phyloP scores from a whole-genome alignment of 495 filamentous ascomycete genomes.

The Aspergillus carlsbadensis region DNA sequence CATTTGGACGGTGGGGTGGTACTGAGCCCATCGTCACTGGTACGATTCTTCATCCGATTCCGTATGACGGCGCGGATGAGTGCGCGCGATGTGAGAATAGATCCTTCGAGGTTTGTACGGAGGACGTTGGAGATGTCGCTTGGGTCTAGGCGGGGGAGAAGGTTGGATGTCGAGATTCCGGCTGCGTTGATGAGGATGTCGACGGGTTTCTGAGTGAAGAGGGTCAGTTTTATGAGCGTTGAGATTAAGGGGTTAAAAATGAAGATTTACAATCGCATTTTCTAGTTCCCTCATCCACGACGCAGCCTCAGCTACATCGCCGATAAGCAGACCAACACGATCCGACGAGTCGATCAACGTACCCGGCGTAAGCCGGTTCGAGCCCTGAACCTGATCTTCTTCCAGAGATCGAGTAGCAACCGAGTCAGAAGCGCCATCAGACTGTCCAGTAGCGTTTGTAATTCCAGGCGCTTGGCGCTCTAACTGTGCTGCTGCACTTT shows the following conservation, averaged over 20 bases:
- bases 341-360: conserved; percentile 17
- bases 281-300: conserved; percentile 48
- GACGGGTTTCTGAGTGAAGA: conserved; percentile 23
- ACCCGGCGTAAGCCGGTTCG: background rate
- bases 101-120: conserved; percentile 67
- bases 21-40: background rate
- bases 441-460: background rate
- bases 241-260: background rate
- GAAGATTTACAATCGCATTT: conserved; percentile 38
- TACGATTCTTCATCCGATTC: conserved; percentile 30
- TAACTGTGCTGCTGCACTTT: conserved; percentile 26
- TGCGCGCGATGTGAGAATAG: conserved; percentile 62
- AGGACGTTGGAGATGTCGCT: conserved; percentile 50
- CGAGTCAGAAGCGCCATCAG: background rate
- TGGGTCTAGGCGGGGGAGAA: conserved; percentile 49
- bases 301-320: conserved; percentile 44
- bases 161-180: conserved; percentile 59
- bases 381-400: conserved; percentile 8
- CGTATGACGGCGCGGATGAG: conserved; percentile 49
- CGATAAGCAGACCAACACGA: conserved; percentile 36
- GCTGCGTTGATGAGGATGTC: conserved; percentile 78
- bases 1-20: conserved; percentile 38
- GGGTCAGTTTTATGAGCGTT: background rate
- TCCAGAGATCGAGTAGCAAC: conserved; percentile 16
- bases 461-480: background rate